Evolutionary conservation across 1,139 yeast genomes (phyloP).

Genomic region (Hanseniaspora sp.): DNA sequence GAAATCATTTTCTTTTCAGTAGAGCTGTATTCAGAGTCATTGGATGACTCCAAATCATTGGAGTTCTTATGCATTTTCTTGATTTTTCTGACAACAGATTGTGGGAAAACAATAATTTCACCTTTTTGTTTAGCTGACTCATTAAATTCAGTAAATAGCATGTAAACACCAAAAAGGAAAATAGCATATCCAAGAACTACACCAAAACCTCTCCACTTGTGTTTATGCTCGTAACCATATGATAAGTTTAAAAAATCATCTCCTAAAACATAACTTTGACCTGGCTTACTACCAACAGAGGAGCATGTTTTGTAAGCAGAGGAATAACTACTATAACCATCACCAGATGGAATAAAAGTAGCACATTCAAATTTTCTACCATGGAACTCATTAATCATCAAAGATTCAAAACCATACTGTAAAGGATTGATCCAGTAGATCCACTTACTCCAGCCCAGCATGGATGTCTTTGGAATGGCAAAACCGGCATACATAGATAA

Average conservation of each 20-base stretch:
- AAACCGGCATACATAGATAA: constrained; percentile 68
- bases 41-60: constrained; percentile 25
- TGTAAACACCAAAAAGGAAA: constrained; percentile 30
- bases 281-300: constrained; percentile 54
- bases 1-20: constrained; percentile 18
- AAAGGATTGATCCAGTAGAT: constrained; percentile 63
- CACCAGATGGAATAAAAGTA: constrained; percentile 44
- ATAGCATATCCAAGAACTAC: constrained; percentile 36
- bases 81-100: constrained; percentile 33
- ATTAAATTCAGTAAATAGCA: constrained; percentile 50
- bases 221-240: constrained; percentile 39
- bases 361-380: constrained; percentile 37
- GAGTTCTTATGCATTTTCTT: constrained; percentile 22
- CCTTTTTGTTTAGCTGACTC: constrained; percentile 75
- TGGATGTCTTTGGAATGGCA: constrained; percentile 52
- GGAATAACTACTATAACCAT: constrained; percentile 34
- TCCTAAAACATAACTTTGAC: constrained; percentile 46
- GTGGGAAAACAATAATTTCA: constrained; percentile 61
- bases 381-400: constrained; percentile 46
- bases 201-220: constrained; percentile 81
- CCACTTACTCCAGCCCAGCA: constrained; percentile 77
- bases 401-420: constrained; percentile 55
- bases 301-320: constrained; percentile 44
- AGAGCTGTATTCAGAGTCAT: constrained; percentile 17
- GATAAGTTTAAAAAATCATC: constrained; percentile 42